phyloP scores from a whole-genome alignment of 2,329 filamentous ascomycete genomes.

The Aureobasidium uvarum region DNA sequence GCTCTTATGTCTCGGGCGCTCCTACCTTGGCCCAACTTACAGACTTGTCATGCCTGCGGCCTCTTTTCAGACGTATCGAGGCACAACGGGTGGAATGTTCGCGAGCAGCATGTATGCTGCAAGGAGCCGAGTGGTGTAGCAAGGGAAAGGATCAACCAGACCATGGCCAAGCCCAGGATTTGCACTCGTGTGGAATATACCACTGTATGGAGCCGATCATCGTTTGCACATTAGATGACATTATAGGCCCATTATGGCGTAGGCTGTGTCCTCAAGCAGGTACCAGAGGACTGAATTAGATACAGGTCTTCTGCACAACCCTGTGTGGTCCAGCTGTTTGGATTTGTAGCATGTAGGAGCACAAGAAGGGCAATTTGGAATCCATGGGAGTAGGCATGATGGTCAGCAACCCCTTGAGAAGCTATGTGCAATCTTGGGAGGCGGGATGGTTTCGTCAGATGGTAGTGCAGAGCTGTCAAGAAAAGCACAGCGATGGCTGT shows the following conservation, averaged over 20 bases:
- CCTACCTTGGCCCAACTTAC: neutral
- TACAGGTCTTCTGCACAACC: neutral
- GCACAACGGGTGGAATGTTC: neutral
- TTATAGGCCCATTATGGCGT: neutral
- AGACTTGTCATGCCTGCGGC: neutral
- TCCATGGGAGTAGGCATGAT: neutral
- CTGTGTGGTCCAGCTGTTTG: neutral
- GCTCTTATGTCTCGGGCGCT: constrained; percentile 7
- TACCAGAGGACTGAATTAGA: neutral
- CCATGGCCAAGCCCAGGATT: neutral
- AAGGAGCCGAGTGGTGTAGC: constrained; percentile 19
- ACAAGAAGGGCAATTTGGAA: constrained; percentile 3
- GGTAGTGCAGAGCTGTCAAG: constrained; percentile 18
- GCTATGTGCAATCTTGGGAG: neutral
- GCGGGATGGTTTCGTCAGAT: neutral
- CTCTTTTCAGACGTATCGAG: neutral
- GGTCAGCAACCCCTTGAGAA: neutral
- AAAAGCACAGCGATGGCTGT: neutral
- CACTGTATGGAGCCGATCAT: neutral
- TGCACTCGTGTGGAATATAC: neutral
- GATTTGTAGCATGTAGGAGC: neutral
- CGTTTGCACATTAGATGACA: neutral
- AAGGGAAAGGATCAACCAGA: constrained; percentile 1
- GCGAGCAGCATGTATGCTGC: constrained; percentile 3
- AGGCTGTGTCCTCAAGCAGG: neutral